These are phyloP conservation scores for Lachancea kluyveri DNA, from an alignment of 805 yeast genomes.

Conservation along the genomic window DNA sequence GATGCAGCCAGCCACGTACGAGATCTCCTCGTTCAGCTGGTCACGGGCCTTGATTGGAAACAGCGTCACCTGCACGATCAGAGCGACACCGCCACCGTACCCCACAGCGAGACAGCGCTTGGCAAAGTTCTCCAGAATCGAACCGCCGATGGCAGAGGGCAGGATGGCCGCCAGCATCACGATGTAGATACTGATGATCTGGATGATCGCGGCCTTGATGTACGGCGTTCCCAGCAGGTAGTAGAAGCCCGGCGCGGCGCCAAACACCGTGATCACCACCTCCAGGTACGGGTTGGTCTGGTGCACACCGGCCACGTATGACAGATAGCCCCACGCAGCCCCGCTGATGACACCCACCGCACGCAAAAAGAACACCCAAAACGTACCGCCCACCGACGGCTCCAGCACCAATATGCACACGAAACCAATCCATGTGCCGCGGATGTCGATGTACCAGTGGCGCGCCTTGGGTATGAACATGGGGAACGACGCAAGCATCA, in stretches of 20 bases:
- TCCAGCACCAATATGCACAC: constrained; percentile 44
- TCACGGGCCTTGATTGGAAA: constrained; percentile 46
- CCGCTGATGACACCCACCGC: constrained; percentile 43
- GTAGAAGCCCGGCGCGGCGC: constrained; percentile 42
- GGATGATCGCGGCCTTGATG: constrained; percentile 45
- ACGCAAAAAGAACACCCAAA: constrained; percentile 41
- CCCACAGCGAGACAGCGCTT: constrained; percentile 46
- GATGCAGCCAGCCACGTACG: constrained; percentile 35
- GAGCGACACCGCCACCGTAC: constrained; percentile 44
- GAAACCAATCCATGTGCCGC: constrained; percentile 51
- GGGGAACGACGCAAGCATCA: constrained; percentile 44
- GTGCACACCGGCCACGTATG: constrained; percentile 39
- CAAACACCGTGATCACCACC: constrained; percentile 37
- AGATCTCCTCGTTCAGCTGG: constrained; percentile 37
- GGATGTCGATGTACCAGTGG: constrained; percentile 41
- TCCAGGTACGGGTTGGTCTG: constrained; percentile 38
- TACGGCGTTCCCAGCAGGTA: constrained; percentile 40
- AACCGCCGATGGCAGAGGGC: constrained; percentile 34
- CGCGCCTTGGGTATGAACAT: constrained; percentile 43
- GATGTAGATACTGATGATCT: constrained; percentile 40
- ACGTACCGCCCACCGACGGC: constrained; percentile 46
- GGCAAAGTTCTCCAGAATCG: constrained; percentile 39
- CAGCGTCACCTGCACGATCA: constrained; percentile 38
- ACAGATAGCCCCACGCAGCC: constrained; percentile 43
- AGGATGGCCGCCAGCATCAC: constrained; percentile 40